Conservation (phyloP, 106 monocot genomes). For the Posidonia australis region DNA sequence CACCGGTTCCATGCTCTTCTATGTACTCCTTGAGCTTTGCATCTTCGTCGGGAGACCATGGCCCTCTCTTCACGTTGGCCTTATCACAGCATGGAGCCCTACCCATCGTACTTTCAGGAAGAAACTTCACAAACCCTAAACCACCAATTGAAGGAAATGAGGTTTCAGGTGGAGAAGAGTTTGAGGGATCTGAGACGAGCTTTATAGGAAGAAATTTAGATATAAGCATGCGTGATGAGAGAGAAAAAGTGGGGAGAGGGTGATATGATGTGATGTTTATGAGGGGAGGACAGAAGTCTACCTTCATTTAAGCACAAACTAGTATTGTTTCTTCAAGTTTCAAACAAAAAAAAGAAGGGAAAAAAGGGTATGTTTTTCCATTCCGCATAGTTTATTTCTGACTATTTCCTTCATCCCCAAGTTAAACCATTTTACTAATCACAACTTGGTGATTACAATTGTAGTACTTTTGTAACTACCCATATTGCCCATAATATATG, state of each 20-base stretch:
- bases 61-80: constrained; percentile 22
- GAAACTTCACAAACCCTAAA: neutral
- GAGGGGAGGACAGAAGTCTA: neutral
- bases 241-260: neutral
- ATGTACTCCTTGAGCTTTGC: constrained; percentile 17
- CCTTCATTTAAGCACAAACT: neutral
- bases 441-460: no score
- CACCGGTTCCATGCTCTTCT: constrained; percentile 18
- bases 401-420: no score
- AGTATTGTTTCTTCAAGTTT: neutral
- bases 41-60: constrained; percentile 23
- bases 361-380: no score
- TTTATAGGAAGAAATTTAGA: constrained; percentile 6
- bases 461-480: no score
- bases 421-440: no score
- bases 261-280: constrained; percentile 13
- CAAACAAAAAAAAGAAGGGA: no score
- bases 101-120: neutral
- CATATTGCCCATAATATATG: no score
- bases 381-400: no score
- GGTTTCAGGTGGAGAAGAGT: constrained; percentile 1
- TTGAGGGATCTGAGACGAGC: neutral
- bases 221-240: neutral
- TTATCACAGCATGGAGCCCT: constrained; percentile 21
- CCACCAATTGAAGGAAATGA: neutral